Evolutionary conservation across 805 yeast genomes (phyloP), one percentile per base, ranked within the genome.

Genomic region (Saccharomyces mikatae): DNA sequence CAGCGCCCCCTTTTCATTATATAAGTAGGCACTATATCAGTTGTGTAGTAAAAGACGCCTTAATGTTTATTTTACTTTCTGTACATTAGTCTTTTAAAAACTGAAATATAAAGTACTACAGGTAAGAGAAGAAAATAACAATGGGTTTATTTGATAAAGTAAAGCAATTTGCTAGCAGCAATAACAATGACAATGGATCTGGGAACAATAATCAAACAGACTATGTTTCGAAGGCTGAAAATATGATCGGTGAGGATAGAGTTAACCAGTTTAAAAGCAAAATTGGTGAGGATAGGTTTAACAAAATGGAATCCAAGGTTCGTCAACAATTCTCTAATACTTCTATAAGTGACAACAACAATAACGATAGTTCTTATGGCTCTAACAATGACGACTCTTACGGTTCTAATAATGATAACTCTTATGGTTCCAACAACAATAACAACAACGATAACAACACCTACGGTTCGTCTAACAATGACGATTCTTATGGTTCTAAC

Each of bases 101-200:
- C 8, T 36, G 13, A 36, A 8, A 36, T 17, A 36, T 36, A 36
- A 24, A 17, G 44, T 36, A 32, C 28, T 29, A 13, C 10, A 21
- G 29, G 24, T 27, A n/a, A 52, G n/a, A 46, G 11, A 14, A 30
- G 13, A 3, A 48, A 41, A 44, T 44, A 55, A 63, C 36, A 58
- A 74, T 74, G 78, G 80, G 80, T 55, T 65, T 76, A 52, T 73
- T 76, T 60, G 79, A 76, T 58, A 66, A 63, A 52, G 76, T 73
- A 47, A 75, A 72, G 63, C 70, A 74, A 28, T 69, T 69, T 51
- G 66, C 72, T 46, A 55, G 57, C 47, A 59, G 60, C 51, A 63
- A 63, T 68, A 60, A 63, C 57, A 52, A 60, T 41, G 61, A 66
- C 60, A 51, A 56, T 28, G 17, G 3, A 17, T 36, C 44, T 17